Evolutionary conservation across 331 rosid genomes (phyloP).

Genomic region (Rosa hybrid): DNA sequence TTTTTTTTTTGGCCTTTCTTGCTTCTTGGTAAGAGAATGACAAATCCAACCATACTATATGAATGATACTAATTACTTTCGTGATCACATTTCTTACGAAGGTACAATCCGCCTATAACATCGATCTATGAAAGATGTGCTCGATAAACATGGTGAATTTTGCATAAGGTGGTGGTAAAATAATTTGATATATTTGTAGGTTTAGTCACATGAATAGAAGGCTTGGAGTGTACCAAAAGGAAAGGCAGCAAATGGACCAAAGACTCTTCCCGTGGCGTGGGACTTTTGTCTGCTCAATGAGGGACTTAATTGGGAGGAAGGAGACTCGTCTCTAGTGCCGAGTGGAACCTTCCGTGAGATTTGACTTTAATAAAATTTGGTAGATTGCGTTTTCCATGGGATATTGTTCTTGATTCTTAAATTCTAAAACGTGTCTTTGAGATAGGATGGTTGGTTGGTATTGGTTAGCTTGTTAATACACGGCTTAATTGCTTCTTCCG

Average conservation of each 20-base stretch:
- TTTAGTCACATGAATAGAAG: background rate
- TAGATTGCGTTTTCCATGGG: slow-evolving; percentile 20
- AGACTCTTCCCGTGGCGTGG: background rate
- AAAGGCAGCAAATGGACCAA: background rate
- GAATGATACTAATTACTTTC: background rate
- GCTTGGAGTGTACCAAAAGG: slow-evolving; percentile 16
- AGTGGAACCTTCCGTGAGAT: slow-evolving; percentile 6
- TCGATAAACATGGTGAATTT: background rate
- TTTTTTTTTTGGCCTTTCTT: background rate
- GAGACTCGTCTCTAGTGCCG: background rate
- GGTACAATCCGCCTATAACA: too few species aligned
- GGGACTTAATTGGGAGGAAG: background rate
- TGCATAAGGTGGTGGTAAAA: background rate
- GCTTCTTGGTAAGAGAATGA: background rate
- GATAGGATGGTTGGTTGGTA: slow-evolving; percentile 4
- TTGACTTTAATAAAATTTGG: slow-evolving; percentile 1
- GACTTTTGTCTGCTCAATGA: slow-evolving; percentile 7
- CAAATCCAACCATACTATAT: background rate
- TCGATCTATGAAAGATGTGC: too few species aligned
- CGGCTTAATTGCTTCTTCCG: slow-evolving; percentile 13
- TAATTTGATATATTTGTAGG: background rate
- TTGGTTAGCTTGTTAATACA: slow-evolving; percentile 6
- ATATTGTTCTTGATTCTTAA: background rate
- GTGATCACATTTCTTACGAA: too few species aligned
- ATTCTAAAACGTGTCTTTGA: background rate